Conservation (phyloP, 2,329 filamentous ascomycete genomes). For the Alternaria gansuensis region DNA sequence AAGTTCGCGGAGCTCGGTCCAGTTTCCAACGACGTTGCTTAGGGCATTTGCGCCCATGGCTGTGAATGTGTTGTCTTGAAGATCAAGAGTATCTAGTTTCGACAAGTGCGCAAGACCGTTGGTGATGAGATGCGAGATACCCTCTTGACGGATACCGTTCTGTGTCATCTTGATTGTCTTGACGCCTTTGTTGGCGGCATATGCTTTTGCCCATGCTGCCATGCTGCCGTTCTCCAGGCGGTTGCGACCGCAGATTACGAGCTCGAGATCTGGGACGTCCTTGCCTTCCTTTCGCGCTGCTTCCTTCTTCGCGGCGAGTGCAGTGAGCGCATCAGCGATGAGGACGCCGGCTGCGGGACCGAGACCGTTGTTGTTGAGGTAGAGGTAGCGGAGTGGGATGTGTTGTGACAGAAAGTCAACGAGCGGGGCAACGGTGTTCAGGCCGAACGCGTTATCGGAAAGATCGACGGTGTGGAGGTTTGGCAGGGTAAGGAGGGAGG, state of each 20-base stretch:
- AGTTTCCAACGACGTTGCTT: conserved; percentile 75
- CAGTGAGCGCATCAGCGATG: conserved; percentile 85
- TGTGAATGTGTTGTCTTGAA: conserved; percentile 98
- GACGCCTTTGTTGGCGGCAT: conserved; percentile 80
- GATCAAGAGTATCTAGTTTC: conserved; percentile 78
- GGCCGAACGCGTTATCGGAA: conserved; percentile 96
- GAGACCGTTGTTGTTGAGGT: conserved; percentile 98
- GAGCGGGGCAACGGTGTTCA: conserved; percentile 92
- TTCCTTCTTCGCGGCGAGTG: conserved; percentile 84
- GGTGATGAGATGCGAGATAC: conserved; percentile 81
- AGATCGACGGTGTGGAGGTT: conserved; percentile 92
- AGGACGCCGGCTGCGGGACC: conserved; percentile 89
- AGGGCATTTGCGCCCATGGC: conserved; percentile 79
- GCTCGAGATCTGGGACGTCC: conserved; percentile 84
- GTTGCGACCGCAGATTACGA: conserved; percentile 96
- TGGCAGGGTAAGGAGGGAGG: conserved; percentile 83
- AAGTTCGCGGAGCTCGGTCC: conserved; percentile 80
- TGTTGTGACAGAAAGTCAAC: conserved; percentile 91
- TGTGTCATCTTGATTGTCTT: conserved; percentile 96
- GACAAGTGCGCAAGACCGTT: conserved; percentile 78
- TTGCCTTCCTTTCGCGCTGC: conserved; percentile 75
- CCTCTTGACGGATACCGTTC: conserved; percentile 95
- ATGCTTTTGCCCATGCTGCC: conserved; percentile 91
- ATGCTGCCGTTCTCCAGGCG: conserved; percentile 95
- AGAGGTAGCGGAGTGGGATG: conserved; percentile 88